Base-by-base conservation (phyloP, 2,329 filamentous ascomycete species). In the Myriangium duriaei region DNA sequence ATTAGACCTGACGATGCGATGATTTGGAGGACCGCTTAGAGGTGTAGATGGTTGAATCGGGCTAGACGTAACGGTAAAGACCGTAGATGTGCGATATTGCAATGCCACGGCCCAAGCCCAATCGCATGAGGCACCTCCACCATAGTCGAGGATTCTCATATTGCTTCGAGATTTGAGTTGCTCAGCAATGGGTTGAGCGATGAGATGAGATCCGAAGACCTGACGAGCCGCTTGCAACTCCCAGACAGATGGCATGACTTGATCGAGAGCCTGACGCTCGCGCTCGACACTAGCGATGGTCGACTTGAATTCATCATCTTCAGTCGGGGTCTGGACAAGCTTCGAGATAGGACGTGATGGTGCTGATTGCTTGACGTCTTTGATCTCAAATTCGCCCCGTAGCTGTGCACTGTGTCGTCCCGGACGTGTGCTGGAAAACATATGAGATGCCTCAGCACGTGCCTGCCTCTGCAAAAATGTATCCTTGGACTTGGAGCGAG, bases 91-190 rank as follows among this genome's bases (percentile, higher is more conserved):
- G 12, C 83, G 84, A 58, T 87, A 91, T 56, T 88, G 80, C 34
- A 82, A 69, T 1, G 91, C 86, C 41, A 85, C 81, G 54, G 91
- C 79, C 91, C 91, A 98, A 14, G 83, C 88, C 91, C 91, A 98
- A 59, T 93, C 86, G 54, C 85, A 88, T 11, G 81, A 76, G 0
- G 80, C 71, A 54, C 88, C 79, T 31, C 87, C 87, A 34, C 83
- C 86, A 21, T 95, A 76, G 54, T 96, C 88, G 16, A 96, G 72
- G 41, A 95, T 79, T 21, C 81, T 69, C 3, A 76, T 64, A 15
- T 76, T 70, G 41, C 45, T 43, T 28, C 49, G 47, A 16, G 40
- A 36, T 32, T 50, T 52, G 46, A 57, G 54, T 17, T 51, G 50
- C 47, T 55, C 34, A 54, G 63, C 53, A 37, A 68, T 67, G 34